phyloP scores from a whole-genome alignment of 2,329 filamentous ascomycete species.

The Lojkania enalia region DNA sequence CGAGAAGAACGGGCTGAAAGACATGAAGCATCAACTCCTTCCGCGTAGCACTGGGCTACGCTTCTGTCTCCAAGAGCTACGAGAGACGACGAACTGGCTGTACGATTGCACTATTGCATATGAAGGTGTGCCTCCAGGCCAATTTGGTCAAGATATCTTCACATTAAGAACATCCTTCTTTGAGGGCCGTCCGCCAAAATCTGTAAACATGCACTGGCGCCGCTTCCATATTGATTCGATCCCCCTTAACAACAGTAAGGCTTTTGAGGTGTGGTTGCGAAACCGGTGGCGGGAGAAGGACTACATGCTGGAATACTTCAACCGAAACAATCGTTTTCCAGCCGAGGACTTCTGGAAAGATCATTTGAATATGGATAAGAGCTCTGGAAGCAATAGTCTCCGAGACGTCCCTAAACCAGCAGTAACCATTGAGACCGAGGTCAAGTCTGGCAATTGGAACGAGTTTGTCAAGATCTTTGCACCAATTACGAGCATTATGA shows the following conservation, averaged over 20 bases:
- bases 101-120: conserved; percentile 97
- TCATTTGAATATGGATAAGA: conserved; percentile 43
- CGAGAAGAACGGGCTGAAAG: conserved; percentile 71
- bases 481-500: conserved; percentile 55
- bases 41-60: conserved; percentile 79
- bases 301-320: conserved; percentile 79
- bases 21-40: conserved; percentile 73
- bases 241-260: conserved; percentile 71
- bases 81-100: conserved; percentile 74
- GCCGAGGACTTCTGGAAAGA: conserved; percentile 58
- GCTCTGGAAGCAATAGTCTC: conserved; percentile 41
- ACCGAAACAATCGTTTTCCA: conserved; percentile 75
- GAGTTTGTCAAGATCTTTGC: conserved; percentile 58
- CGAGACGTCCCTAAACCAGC: conserved; percentile 41
- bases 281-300: conserved; percentile 94
- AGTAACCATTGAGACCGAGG: conserved; percentile 53
- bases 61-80: conserved; percentile 77
- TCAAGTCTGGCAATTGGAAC: conserved; percentile 55
- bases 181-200: conserved; percentile 85
- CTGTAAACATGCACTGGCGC: conserved; percentile 96
- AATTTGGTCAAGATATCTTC: conserved; percentile 90
- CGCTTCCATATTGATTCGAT: conserved; percentile 81
- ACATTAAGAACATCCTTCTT: conserved; percentile 86
- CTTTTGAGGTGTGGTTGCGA: conserved; percentile 83
- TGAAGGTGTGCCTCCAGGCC: conserved; percentile 73